Base-by-base conservation (phyloP, 139 green algal species). In the Dunaliella sp. region DNA sequence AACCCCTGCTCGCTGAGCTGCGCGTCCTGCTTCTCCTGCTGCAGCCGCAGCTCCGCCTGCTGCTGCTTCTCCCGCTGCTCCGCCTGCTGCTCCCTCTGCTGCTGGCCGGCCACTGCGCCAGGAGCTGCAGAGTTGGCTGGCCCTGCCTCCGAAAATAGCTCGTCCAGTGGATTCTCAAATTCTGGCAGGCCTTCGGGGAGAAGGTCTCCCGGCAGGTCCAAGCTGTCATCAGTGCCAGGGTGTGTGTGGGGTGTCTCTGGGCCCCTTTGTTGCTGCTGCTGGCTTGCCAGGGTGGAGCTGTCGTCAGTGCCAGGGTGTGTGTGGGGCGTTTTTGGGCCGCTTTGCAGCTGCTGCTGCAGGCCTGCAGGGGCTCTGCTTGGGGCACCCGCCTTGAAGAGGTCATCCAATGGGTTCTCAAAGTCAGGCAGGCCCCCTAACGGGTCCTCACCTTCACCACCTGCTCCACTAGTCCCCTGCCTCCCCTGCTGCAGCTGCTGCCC, bases 151-250 rank as follows among this genome's bases (percentile, higher is more conserved):
- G 48, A n/a, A 32, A 81, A 31, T 21, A 81, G 2, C n/a, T 81
- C 77, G 21, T 81, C 77, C 33, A 81, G 31, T 3, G 77, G 77
- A 31, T 81, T 81, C 31, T 81, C 77, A 81, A 81, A 81, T 3
- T 32, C 24, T 26, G 34, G 77, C 77, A 32, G 34, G 77, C 33
- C 31, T 21, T 16, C 48, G 16, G 16, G 7, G 48, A 7, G 7
- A 26, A 65, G 16, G 16, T 65, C 48, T 16, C 16, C 48, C 7
- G 7, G 7, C 16, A 7, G 7, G 48, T 7, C 48, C 48, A 26
- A 16, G 7, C 7, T 26, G 48, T 16, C 16, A 16, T 65, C 48
- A 65, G 48, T 16, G 48, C 48, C 48, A 16, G 48, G 48, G 7
- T 7, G 7, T 65, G 48, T 16, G 7, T 26, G 7, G 7, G 48